A percentile compares a stretch with the other conserved stretches of the same genome.
Conservation (phyloP, 1,139 yeast genomes). For the Pichia norvegensis region DNA sequence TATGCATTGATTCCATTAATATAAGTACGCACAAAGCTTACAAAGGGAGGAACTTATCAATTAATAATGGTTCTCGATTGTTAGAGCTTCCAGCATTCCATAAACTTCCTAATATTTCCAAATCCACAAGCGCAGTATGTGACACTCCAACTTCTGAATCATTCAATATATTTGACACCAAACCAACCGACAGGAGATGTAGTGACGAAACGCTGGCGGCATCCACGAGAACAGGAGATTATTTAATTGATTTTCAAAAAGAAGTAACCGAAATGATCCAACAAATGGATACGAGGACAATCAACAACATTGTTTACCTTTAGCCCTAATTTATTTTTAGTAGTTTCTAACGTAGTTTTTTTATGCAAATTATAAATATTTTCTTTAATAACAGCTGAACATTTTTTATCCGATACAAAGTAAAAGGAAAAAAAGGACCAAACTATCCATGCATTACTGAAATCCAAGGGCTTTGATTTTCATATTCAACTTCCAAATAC, state of each 20-base stretch:
- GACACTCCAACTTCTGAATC: background rate
- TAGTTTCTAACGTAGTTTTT: background rate
- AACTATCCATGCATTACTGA: slow-evolving; percentile 16
- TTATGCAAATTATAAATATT: background rate
- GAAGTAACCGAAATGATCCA: slow-evolving; percentile 13
- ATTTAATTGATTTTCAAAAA: slow-evolving; percentile 5
- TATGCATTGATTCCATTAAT: slow-evolving; percentile 11
- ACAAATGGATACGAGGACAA: slow-evolving; percentile 8
- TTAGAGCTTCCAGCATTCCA: background rate
- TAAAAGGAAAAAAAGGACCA: background rate
- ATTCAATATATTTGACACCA: background rate
- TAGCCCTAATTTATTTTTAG: background rate
- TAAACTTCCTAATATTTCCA: too few relatives aligned
- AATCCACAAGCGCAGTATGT: background rate
- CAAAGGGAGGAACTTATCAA: background rate
- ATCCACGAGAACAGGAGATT: slow-evolving; percentile 3
- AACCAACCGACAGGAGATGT: background rate
- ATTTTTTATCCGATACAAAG: background rate
- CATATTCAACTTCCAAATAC: slow-evolving; percentile 41
- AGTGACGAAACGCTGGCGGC: background rate
- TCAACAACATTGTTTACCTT: slow-evolving; percentile 13
- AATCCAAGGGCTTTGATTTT: slow-evolving; percentile 45
- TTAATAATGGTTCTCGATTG: background rate
- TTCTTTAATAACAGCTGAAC: background rate
- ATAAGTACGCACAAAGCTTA: slow-evolving; percentile 9